These are phyloP conservation scores for Hysterium pulicare DNA, from an alignment of 2,329 filamentous ascomycete species.

Conservation along the genomic window DNA sequence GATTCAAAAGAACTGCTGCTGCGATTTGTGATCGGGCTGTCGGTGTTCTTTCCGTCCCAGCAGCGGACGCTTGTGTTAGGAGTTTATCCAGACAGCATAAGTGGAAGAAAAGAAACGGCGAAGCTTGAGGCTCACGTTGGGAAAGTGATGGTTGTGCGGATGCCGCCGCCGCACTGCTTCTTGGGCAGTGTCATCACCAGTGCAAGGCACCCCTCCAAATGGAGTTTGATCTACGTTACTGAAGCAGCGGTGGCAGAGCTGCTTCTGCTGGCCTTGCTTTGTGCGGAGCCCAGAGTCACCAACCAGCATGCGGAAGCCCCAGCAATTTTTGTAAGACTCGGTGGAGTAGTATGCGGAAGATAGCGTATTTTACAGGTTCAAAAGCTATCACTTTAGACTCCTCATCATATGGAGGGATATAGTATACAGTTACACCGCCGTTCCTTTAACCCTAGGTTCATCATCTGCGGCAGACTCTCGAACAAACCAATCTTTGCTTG, in stretches of 20 bases:
- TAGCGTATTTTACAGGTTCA: slow-evolving; percentile 10
- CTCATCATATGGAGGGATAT: slow-evolving; percentile 29
- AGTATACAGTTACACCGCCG: slow-evolving; percentile 27
- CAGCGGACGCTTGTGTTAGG: slow-evolving; percentile 15
- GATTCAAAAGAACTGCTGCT: slow-evolving; percentile 27
- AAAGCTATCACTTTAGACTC: slow-evolving; percentile 35
- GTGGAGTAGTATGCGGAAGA: no score
- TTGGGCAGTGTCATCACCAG: slow-evolving; percentile 25
- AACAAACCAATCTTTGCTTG: slow-evolving; percentile 23
- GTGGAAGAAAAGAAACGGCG: neutral
- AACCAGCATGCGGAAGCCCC: slow-evolving; percentile 27
- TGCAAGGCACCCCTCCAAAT: slow-evolving; percentile 40
- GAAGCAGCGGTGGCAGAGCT: slow-evolving; percentile 47
- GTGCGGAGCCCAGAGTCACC: slow-evolving; percentile 19
- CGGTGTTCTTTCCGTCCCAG: slow-evolving; percentile 50
- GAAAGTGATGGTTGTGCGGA: slow-evolving; percentile 47
- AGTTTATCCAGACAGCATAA: no score
- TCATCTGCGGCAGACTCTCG: slow-evolving; percentile 28
- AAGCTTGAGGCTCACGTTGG: slow-evolving; percentile 38
- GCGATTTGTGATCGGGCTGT: slow-evolving; percentile 56
- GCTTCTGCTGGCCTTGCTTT: slow-evolving; percentile 19
- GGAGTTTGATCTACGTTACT: slow-evolving; percentile 40
- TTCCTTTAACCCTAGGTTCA: slow-evolving; percentile 19
- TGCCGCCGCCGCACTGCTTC: slow-evolving; percentile 37
- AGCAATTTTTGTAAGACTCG: neutral